Evolutionary conservation across 768 basidiomycete genomes (phyloP).

Genomic region (Artomyces pyxidatus): DNA sequence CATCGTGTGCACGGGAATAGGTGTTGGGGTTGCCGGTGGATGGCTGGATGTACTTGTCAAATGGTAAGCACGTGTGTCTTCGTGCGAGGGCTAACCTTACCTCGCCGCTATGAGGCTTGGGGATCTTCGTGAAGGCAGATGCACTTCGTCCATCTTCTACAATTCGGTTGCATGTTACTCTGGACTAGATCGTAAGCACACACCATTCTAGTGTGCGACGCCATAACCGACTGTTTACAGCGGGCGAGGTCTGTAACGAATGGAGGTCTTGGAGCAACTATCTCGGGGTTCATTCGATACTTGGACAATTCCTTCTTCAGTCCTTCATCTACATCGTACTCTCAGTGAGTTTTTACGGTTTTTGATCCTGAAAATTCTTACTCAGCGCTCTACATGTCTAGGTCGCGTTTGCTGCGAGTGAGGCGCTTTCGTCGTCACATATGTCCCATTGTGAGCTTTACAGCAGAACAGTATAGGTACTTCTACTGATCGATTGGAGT

Average conservation of each 20-base stretch:
- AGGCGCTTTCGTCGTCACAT: conserved; percentile 56
- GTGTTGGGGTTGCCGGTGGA: conserved; percentile 60
- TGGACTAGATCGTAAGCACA: conserved; percentile 45
- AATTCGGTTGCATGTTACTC: conserved; percentile 66
- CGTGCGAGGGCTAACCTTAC: not conserved
- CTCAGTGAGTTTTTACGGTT: conserved; percentile 37
- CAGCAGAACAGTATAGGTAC: not conserved
- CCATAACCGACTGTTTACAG: conserved; percentile 26
- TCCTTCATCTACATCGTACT: conserved; percentile 55
- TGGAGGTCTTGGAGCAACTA: conserved; percentile 67
- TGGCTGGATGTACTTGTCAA: conserved; percentile 69
- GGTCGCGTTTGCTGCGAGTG: conserved; percentile 56
- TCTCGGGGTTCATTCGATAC: conserved; percentile 43
- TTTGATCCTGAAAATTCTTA: not conserved
- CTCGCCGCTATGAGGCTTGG: conserved; percentile 39
- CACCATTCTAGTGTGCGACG: conserved; percentile 2
- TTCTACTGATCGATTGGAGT: not conserved
- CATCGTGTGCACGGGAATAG: conserved; percentile 56
- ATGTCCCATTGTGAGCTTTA: conserved; percentile 61
- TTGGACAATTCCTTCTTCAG: conserved; percentile 56
- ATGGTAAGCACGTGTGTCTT: conserved; percentile 36
- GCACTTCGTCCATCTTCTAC: conserved; percentile 62
- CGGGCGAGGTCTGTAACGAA: conserved; percentile 56
- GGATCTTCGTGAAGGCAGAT: conserved; percentile 62
- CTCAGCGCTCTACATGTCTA: conserved; percentile 21